Conservation (phyloP, 2,329 filamentous ascomycete genomes). For the Fusarium nanum region DNA sequence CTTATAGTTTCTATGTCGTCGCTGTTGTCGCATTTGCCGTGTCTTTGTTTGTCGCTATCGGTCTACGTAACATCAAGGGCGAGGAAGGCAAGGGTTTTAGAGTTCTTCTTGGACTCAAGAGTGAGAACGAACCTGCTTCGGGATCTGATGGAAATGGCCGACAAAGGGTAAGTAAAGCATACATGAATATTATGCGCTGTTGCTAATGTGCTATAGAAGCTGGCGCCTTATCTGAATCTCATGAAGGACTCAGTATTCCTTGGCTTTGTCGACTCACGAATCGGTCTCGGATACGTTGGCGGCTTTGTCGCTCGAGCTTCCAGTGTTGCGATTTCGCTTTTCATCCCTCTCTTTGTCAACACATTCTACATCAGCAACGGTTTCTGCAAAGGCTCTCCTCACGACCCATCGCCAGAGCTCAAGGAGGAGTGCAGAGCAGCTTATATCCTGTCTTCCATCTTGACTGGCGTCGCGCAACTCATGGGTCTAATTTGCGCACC, state of each 20-base stretch:
- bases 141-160: conserved; percentile 34
- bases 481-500: conserved; percentile 87
- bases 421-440: conserved; percentile 87
- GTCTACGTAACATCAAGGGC: conserved; percentile 74
- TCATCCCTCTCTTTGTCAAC: conserved; percentile 93
- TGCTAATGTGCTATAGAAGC: conserved; percentile 45
- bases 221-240: conserved; percentile 69
- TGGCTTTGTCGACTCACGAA: conserved; percentile 79
- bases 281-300: conserved; percentile 88
- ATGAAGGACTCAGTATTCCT: conserved; percentile 73
- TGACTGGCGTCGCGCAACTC: conserved; percentile 91
- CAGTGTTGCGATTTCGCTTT: conserved; percentile 93
- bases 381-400: conserved; percentile 76
- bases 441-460: conserved; percentile 86
- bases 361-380: conserved; percentile 86
- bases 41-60: conserved; percentile 80
- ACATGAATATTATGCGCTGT: not conserved
- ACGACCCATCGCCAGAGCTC: conserved; percentile 76
- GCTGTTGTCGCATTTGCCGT: conserved; percentile 77
- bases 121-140: conserved; percentile 38
- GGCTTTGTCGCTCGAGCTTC: conserved; percentile 96
- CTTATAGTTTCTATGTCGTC: conserved; percentile 89
- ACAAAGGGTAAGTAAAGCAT: conserved; percentile 45
- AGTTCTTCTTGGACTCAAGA: conserved; percentile 61
- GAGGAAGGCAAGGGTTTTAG: conserved; percentile 83